Evolutionary conservation across 257 asterid species (phyloP).

Genomic region (Jaltomata sinuosa): DNA sequence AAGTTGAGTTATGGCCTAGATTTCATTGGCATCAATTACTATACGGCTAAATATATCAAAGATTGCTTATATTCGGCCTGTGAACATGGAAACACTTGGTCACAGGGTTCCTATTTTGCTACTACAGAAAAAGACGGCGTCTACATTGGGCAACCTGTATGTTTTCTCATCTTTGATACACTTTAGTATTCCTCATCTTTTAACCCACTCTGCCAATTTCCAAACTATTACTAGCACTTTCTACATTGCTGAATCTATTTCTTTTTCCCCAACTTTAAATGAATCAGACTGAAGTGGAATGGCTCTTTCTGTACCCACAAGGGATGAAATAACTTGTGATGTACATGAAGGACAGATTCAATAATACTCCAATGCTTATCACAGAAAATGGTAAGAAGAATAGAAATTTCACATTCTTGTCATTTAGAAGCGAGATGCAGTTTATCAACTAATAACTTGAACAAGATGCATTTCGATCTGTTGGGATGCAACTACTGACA

Average conservation of each 20-base stretch:
- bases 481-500: background rate
- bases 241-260: background rate
- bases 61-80: conserved; percentile 46
- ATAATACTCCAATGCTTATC: conserved; percentile 48
- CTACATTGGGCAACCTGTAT: conserved; percentile 38
- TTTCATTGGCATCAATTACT: conserved; percentile 50
- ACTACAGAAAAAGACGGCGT: conserved; percentile 30
- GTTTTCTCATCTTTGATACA: conserved; percentile 4
- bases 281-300: conserved; percentile 36
- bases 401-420: background rate
- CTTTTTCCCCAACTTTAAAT: background rate
- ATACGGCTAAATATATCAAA: conserved; percentile 38
- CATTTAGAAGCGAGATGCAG: background rate
- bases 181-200: background rate
- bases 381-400: conserved; percentile 43
- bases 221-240: background rate
- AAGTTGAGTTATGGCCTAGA: conserved; percentile 21
- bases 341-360: conserved; percentile 41
- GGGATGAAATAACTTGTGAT: conserved; percentile 49
- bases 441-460: background rate
- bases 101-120: conserved; percentile 30
- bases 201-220: background rate
- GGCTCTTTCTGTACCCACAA: conserved; percentile 37
- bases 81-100: conserved; percentile 25
- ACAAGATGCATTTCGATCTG: background rate